Evolutionary conservation across 2,329 filamentous ascomycete species (phyloP), one percentile per base, ranked within the genome.

Genomic region (Ascochyta rabiei): DNA sequence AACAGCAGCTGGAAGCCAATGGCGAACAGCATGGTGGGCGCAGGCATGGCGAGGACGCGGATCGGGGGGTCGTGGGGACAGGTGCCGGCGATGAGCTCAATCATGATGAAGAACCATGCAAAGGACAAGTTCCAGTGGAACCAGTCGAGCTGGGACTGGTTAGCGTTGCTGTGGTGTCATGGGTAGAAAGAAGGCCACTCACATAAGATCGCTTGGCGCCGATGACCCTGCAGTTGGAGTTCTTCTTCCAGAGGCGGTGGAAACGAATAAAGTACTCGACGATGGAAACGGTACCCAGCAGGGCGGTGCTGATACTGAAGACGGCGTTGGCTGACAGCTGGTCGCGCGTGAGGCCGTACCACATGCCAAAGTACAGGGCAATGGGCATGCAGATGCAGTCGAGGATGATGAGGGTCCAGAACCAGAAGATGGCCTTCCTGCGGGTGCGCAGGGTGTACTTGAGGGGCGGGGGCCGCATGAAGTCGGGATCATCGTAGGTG

Each of bases 361-460:
- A 86, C 33, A 87, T 75, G 43, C 80, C 77, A 75, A 84, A 87
- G 73, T 87, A 87, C 2, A 87, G 76, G 3, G 77, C 80, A 54
- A 87, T 77, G 16, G 85, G 85, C 72, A 85, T 82, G 52, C 76
- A 80, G 55, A 85, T 75, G 45, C 81, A 83, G 72, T 87, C 85
- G 53, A 86, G 64, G 19, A 86, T 67, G 51, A 86, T 84, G 35
- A 87, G 68, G 0, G 75, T 75, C 84, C 84, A 87, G 74, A 87
- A 87, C 57, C 83, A 72, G 33, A 79, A 74, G 57, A 87, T 85
- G 30, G 79, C 76, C 71, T 79, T 81, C 65, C 84, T 84, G 39
- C 84, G 75, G 8, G 78, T 73, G 43, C 77, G 78, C 37, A 86
- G 69, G 19, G 80, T 80, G 72, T 86, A 86, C 21, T 84, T 81